A percentile compares a stretch with the other conserved stretches of the same genome.
Evolutionary conservation across 805 yeast genomes (phyloP).

Genomic region (Candida golubevii): DNA sequence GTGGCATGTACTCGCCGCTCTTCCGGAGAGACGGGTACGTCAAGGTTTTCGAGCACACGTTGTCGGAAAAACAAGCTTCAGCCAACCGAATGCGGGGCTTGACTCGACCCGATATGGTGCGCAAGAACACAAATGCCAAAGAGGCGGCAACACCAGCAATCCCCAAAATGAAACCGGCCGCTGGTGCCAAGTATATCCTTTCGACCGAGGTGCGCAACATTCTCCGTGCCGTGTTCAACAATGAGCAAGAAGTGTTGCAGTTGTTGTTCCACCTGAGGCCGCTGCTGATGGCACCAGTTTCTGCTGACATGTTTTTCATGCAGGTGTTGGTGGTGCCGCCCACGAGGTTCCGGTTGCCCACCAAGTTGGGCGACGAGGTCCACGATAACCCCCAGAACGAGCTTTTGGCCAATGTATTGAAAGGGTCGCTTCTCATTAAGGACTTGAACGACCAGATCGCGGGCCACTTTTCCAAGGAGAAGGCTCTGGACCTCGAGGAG

Average conservation of each 20-base stretch:
- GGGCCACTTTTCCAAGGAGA: constrained; percentile 38
- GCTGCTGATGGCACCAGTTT: constrained; percentile 39
- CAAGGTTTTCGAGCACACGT: constrained; percentile 84
- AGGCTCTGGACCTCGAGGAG: constrained; percentile 61
- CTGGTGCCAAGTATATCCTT: constrained; percentile 80
- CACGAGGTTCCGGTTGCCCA: constrained; percentile 94
- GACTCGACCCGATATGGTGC: constrained; percentile 65
- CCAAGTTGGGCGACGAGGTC: constrained; percentile 91
- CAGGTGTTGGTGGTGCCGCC: constrained; percentile 92
- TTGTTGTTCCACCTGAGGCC: constrained; percentile 84
- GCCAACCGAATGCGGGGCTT: constrained; percentile 83
- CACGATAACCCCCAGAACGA: constrained; percentile 95
- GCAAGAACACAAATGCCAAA: constrained; percentile 24
- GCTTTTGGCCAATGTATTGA: constrained; percentile 71
- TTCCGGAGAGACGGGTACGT: constrained; percentile 93
- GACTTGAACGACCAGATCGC: constrained; percentile 85
- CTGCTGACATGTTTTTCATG: constrained; percentile 84
- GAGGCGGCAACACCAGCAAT: neutral
- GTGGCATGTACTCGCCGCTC: constrained; percentile 92
- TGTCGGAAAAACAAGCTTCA: constrained; percentile 74
- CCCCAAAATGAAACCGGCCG: constrained; percentile 45
- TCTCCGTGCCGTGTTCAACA: constrained; percentile 66
- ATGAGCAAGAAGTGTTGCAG: constrained; percentile 65
- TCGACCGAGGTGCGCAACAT: constrained; percentile 84
- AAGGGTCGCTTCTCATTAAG: constrained; percentile 75